These are phyloP conservation scores for Macrophomina tecta DNA, from an alignment of 2,329 filamentous ascomycete genomes.

Conservation along the genomic window DNA sequence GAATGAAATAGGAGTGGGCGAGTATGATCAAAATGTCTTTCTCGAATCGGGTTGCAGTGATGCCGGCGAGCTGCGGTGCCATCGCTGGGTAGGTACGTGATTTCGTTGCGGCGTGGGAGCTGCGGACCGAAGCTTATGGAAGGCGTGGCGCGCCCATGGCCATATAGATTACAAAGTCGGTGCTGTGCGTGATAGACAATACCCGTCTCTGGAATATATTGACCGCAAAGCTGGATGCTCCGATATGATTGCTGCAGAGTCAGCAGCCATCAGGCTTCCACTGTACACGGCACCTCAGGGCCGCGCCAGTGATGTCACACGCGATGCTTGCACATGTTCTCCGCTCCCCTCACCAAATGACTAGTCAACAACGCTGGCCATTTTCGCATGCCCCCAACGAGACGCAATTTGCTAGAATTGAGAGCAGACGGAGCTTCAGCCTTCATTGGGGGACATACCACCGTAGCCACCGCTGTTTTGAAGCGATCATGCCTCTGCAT, in stretches of 20 bases:
- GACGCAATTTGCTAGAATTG: too few relatives aligned
- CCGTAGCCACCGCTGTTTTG: too few relatives aligned
- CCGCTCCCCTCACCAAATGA: background rate
- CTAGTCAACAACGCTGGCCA: background rate
- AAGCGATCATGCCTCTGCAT: too few relatives aligned
- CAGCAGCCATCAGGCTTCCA: conserved; percentile 4
- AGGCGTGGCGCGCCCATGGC: conserved; percentile 22
- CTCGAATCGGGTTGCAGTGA: conserved; percentile 24
- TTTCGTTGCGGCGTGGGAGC: conserved; percentile 18
- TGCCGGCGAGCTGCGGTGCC: conserved; percentile 22
- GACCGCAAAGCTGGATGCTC: background rate
- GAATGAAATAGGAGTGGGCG: conserved; percentile 23
- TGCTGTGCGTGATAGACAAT: background rate
- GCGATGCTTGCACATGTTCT: background rate
- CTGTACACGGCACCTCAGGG: background rate
- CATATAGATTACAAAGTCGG: background rate
- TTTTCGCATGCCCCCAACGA: too few relatives aligned
- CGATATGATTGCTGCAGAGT: background rate
- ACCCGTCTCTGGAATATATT: background rate
- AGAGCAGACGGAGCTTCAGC: too few relatives aligned
- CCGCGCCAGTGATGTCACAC: conserved; percentile 10
- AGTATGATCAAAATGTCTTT: conserved; percentile 26
- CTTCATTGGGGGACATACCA: too few relatives aligned
- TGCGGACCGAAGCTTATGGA: conserved; percentile 27
- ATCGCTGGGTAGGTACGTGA: conserved; percentile 18